A percentile compares a stretch with the other conserved stretches of the same genome.
Evolutionary conservation across 495 filamentous ascomycete genomes (phyloP).

Genomic region (Penicillium antarcticum): DNA sequence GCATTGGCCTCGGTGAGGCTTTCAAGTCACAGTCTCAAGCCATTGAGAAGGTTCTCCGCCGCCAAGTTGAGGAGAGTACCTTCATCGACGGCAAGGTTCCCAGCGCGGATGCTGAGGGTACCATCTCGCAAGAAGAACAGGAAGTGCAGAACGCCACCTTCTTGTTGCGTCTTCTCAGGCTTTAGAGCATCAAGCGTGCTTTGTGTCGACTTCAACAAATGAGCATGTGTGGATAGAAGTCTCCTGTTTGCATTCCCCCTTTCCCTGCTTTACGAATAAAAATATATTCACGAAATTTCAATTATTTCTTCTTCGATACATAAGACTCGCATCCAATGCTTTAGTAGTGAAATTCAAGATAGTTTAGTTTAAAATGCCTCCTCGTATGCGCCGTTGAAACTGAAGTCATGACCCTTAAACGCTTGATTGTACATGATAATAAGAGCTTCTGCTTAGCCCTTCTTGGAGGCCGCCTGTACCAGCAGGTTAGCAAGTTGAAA

Average conservation of each 20-base stretch:
- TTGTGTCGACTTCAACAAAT: neutral
- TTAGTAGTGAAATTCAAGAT: neutral
- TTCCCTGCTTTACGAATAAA: conserved; percentile 9
- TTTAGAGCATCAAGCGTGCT: conserved; percentile 42
- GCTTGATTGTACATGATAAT: neutral
- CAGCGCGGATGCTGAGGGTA: conserved; percentile 51
- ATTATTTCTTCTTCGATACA: neutral
- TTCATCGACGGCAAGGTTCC: conserved; percentile 60
- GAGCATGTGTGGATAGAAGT: conserved; percentile 8
- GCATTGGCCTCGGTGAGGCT: conserved; percentile 66
- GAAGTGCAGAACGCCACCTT: conserved; percentile 87
- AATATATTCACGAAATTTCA: conserved; percentile 3
- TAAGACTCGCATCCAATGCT: neutral
- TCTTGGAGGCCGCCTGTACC: conserved; percentile 38
- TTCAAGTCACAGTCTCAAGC: conserved; percentile 64
- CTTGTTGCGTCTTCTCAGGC: conserved; percentile 74
- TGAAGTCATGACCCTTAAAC: neutral
- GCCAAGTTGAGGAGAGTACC: conserved; percentile 73
- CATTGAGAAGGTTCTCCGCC: conserved; percentile 77
- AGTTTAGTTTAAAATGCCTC: neutral
- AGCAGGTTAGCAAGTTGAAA: neutral
- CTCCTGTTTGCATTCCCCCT: conserved; percentile 1
- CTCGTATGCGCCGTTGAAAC: neutral
- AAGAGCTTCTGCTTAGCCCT: conserved; percentile 17
- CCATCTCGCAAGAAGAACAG: conserved; percentile 83